phyloP scores from a whole-genome alignment of 1,284 basidiomycete species.

The Naganishia cerealis region DNA sequence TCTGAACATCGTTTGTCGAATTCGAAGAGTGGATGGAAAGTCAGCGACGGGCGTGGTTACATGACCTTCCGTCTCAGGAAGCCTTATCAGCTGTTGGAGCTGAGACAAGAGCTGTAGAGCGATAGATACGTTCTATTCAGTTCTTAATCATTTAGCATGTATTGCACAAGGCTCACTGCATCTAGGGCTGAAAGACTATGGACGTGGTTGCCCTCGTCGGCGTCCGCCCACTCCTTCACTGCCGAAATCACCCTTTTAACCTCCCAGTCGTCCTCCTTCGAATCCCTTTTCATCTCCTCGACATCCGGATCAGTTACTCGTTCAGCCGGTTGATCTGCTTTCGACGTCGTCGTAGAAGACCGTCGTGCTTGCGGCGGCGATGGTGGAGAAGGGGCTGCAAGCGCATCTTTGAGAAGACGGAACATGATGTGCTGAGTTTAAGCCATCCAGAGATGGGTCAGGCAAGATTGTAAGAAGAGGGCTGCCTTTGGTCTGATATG shows the following conservation, averaged over 20 bases:
- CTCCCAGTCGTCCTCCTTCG: conserved; percentile 26
- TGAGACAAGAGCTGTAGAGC: conserved; percentile 2
- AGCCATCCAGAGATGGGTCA: background rate
- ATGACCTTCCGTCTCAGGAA: conserved; percentile 9
- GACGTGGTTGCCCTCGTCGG: background rate
- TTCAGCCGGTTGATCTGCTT: background rate
- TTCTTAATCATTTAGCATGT: background rate
- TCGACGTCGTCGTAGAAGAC: background rate
- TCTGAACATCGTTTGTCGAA: conserved; percentile 23
- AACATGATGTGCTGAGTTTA: conserved; percentile 31
- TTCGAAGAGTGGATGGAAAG: conserved; percentile 13
- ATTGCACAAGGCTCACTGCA: background rate
- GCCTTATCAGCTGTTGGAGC: conserved; percentile 2
- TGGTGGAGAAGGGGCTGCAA: conserved; percentile 25
- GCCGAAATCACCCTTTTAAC: conserved; percentile 8
- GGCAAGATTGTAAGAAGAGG: background rate
- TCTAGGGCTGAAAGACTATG: background rate
- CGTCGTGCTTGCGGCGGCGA: background rate
- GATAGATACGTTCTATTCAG: background rate
- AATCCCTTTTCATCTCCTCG: conserved; percentile 5
- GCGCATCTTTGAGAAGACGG: conserved; percentile 34
- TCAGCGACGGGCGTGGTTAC: conserved; percentile 17
- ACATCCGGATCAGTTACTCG: background rate
- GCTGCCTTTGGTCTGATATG: background rate
- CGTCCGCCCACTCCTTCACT: conserved; percentile 1